Evolutionary conservation across 495 filamentous ascomycete genomes (phyloP), one percentile per base, ranked within the genome.

Genomic region (Pseudoneurospora amorphoporcata): DNA sequence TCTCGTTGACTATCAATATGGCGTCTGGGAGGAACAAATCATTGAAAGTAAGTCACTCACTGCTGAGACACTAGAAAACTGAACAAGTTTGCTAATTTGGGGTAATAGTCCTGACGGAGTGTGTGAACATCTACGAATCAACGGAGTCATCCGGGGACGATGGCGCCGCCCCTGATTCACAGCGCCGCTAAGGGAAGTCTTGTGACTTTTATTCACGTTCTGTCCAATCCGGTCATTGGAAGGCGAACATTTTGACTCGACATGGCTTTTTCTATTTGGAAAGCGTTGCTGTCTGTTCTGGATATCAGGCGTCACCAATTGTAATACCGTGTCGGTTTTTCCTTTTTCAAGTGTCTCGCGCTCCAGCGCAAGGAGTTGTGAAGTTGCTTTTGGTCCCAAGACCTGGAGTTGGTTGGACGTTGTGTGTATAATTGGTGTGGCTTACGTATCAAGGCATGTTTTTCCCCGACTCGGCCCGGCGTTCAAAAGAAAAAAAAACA

Each of bases 1-100:
- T 17, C 83, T 99, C 37, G 95, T 99, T 8, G 95, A 99, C 82
- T 99, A 98, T 79, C 91, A 98, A 77, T 95, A 97, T 83, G 95
- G 95, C 4, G 92, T 98, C 65, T 95, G 92, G 88, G 95, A 98
- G 81, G 94, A 98, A 79, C 91, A 92, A 75, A 98, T 99, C 75
- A 86, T 97, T 68, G 87, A 86, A 70, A 86, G 94, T 95, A 86
- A 76, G 92, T 85, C 68, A n/a, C 45, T 9, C 43, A 4, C 53
- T 5, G 53, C 53, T 35, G 53, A 65, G 53, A 65, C 29, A 65
- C 29, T 65, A 0, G 6, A 35, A 35, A 35, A 65, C 14, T 23
- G 41, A 19, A 19, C 47, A 40, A 17, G 23, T 7, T 19, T 43
- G 32, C 68, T 70, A 40, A 69, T 35, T 35, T 37, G 14, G 23